Percentiles rank a stretch among this genome's conserved stretches.
phyloP scores from a whole-genome alignment of 2,329 filamentous ascomycete species.

The Penicillium occitanis region DNA sequence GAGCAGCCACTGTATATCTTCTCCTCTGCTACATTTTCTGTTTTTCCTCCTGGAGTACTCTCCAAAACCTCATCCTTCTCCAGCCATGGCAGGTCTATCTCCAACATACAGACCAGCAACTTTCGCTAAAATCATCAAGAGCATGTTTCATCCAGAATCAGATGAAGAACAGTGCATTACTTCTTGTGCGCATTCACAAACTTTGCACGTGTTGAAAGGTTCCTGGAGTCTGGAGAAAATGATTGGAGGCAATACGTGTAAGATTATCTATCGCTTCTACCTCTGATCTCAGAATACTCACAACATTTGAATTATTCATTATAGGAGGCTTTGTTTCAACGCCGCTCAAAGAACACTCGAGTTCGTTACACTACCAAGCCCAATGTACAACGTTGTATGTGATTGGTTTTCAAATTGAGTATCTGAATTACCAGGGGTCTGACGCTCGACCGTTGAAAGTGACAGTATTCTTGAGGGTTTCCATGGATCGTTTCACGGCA shows the following conservation, averaged over 20 bases:
- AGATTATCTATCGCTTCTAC: too few relatives aligned
- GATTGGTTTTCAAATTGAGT: neutral
- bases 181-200: neutral
- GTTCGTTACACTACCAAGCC: neutral
- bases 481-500: neutral
- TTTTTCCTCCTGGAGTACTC: neutral
- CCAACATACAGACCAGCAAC: neutral
- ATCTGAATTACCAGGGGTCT: neutral
- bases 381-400: neutral
- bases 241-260: neutral
- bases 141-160: neutral
- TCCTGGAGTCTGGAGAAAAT: neutral
- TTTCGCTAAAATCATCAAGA: neutral
- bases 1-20: neutral
- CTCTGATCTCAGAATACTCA: neutral
- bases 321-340: neutral
- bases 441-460: neutral
- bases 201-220: neutral
- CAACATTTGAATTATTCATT: neutral
- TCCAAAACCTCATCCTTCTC: neutral
- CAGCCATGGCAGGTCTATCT: neutral
- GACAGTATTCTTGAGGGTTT: neutral
- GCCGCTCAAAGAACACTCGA: neutral
- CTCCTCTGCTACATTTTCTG: neutral
- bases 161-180: slow-evolving; percentile 11